Base-by-base conservation (phyloP, 1,284 basidiomycete species). In the Apiotrichum veenhuisii region DNA sequence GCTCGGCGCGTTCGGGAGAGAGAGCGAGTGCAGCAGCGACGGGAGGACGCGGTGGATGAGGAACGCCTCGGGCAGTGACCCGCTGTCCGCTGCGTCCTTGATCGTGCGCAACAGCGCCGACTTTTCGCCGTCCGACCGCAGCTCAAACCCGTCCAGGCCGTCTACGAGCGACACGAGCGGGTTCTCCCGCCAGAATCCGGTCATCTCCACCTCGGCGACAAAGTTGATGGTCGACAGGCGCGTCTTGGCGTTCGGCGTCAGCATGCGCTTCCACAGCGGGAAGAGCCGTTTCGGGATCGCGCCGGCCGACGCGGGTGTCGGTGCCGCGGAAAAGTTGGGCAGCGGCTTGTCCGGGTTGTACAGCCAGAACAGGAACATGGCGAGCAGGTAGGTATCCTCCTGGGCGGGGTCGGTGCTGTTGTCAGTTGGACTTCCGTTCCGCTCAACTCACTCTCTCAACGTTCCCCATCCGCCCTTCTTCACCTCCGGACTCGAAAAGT, bases 131-230 rank as follows among this genome's bases (percentile, higher is more conserved):
- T 98, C 93, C 57, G 84, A 87, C 12, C 84, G 84, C 14, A 98
- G 78, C 23, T 86, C 84, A 72, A 98, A 98, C 59, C 87, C 87
- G 64, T 96, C 93, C 22, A 98, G 79, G 0, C 91, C 88, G 37
- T 84, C 79, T 47, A 93, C 93, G 2, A 97, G 85, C 71, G 87
- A 87, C 42, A 94, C 87, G 5, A 98, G 81, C 25, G 85, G 82
- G 74, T 98, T 99, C 27, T 81, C 81, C 2, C 82, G 79, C 77
- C 97, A 98, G 77, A 96, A 97, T 0, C 92, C 92, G 0, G 80
- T 71, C 59, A 72, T 40, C 10, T 86, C 82, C 4, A 84, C 81
- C 83, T 91, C 89, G 33, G 89, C 85, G 15, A 95, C 80, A 73
- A 98, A 91, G 3, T 80, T 80, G 63, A 88, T 87, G 0, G 88